Conservation (phyloP, 768 basidiomycete species). For the Mycena alexandri region DNA sequence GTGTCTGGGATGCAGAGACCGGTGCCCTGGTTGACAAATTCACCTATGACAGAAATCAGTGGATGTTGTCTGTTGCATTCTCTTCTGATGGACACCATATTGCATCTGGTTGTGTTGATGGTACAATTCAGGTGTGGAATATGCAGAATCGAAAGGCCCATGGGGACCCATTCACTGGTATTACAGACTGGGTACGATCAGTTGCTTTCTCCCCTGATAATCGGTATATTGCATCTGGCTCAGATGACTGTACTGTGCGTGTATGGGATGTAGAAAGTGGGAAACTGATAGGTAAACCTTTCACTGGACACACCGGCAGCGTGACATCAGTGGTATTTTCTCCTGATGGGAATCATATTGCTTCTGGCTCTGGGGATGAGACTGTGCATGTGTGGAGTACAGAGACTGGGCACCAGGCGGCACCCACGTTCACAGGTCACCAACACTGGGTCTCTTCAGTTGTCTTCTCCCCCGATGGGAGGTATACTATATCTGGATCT, state of each 20-base stretch:
- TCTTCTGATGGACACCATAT: background rate
- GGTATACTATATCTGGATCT: background rate
- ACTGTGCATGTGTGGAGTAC: background rate
- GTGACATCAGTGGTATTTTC: background rate
- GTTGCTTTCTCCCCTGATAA: no score
- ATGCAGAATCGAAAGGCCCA: no score
- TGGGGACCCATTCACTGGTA: no score
- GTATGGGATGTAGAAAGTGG: slow-evolving; percentile 2
- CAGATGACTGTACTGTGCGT: background rate
- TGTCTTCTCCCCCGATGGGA: background rate
- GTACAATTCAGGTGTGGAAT: no score
- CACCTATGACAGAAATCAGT: background rate
- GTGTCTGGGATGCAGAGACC: background rate
- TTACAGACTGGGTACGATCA: no score
- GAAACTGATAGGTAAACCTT: no score
- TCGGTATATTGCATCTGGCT: background rate
- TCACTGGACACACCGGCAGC: background rate
- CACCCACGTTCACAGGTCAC: background rate
- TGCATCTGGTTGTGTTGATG: background rate
- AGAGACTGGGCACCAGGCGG: background rate
- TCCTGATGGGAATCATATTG: background rate
- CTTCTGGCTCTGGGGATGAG: no score
- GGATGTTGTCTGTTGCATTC: background rate
- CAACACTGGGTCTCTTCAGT: background rate
- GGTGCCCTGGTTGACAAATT: background rate